Base-by-base conservation (phyloP, 2,329 filamentous ascomycete genomes). In the Aschersonia sp. region DNA sequence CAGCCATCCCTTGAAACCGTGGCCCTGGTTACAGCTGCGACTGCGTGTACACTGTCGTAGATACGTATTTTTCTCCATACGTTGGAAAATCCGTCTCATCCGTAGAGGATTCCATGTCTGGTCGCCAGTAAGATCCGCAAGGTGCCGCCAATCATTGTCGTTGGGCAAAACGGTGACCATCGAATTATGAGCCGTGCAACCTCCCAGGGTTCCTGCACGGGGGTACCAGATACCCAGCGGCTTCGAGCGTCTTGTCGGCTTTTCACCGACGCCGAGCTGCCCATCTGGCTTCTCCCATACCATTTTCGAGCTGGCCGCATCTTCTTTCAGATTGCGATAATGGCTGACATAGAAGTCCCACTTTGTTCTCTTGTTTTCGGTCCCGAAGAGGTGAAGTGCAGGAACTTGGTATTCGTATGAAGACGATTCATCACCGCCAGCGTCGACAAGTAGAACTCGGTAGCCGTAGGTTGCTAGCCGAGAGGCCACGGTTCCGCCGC, bases 331-430 rank as follows among this genome's bases (percentile, higher is more conserved):
- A 50, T 81, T 69, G 7, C 67, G 63, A 55, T 80, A 81, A 58
- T 82, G 78, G 43, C 69, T 69, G n/a, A 80, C 75, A 52, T 74
- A 83, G 61, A 76, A 81, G 58, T 79, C 73, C 79, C 78, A 83
- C 35, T 8, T 4, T 12, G 35, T 37, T 37, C 12, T 37, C 35
- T 37, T 12, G 12, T 37, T 37, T 37, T 37, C 35, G 12, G 35
- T 2, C 8, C 2, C 35, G 12, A 37, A 5, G 35, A 37, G 35
- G 35, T 37, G 4, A 4, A 37, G 4, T 37, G 35, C 35, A 37
- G 35, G 35, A 37, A 37, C 35, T 37, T 6, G 78, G 76, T 5
- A 79, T 68, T 8, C 71, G 68, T 51, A 75, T 71, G 55, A 75
- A 70, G 50, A 65, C 60, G 29, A 58, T 53, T 78, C 69, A 53